Evolutionary conservation across 192 early-diverging fungal species (phyloP).

Genomic region (Gryganskiella cystojenkinii): DNA sequence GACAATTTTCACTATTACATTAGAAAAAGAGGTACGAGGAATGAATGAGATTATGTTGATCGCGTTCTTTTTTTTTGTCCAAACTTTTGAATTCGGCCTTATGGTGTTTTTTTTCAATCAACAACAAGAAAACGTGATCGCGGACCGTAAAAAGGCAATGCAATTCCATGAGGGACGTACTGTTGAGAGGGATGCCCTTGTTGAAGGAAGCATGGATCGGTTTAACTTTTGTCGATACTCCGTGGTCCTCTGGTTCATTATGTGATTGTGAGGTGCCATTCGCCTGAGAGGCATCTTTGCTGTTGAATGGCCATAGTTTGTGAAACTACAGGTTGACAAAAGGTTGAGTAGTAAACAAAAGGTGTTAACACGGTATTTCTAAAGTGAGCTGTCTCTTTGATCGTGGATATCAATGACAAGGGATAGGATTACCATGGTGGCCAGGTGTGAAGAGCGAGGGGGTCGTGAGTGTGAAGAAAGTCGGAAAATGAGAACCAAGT

Average conservation of each 20-base stretch:
- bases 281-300: background rate
- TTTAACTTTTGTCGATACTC: constrained; percentile 41
- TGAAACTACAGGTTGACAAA: constrained; percentile 27
- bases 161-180: no score
- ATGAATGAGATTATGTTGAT: background rate
- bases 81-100: no score
- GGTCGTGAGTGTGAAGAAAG: background rate
- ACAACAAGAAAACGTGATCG: no score
- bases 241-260: constrained; percentile 37
- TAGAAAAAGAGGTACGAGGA: background rate
- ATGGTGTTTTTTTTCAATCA: no score
- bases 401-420: no score
- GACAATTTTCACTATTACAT: constrained; percentile 64
- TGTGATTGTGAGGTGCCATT: constrained; percentile 1
- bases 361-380: background rate
- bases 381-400: no score
- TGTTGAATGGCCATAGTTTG: constrained; percentile 49
- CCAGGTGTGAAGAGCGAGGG: background rate
- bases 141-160: no score
- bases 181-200: constrained; percentile 45
- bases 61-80: background rate
- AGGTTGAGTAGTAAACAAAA: background rate
- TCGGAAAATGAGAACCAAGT: background rate
- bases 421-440: constrained; percentile 16
- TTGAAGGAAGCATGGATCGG: constrained; percentile 51